A percentile compares a stretch with the other conserved stretches of the same genome.
Evolutionary conservation across 2,329 filamentous ascomycete genomes (phyloP).

Genomic region (Sporothrix euskadiensis): DNA sequence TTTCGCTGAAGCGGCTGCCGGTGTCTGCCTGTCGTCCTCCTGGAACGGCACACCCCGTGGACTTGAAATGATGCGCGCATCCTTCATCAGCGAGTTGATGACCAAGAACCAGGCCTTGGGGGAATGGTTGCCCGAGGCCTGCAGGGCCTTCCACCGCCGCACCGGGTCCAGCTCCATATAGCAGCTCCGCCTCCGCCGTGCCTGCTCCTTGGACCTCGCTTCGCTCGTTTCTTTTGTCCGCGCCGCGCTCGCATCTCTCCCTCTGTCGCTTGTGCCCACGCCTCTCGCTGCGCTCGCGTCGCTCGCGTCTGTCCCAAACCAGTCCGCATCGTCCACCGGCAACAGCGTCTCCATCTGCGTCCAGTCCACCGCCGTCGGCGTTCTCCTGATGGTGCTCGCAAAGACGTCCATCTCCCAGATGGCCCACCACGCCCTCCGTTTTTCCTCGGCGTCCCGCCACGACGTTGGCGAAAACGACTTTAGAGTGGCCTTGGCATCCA

Average conservation of each 20-base stretch:
- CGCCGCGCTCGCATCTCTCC: background rate
- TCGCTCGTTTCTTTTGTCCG: background rate
- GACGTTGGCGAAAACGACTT: background rate
- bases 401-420: slow-evolving; percentile 26
- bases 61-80: slow-evolving; percentile 24
- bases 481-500: background rate
- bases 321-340: slow-evolving; percentile 21
- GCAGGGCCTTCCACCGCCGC: slow-evolving; percentile 21
- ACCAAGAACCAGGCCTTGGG: slow-evolving; percentile 23
- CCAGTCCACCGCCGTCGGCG: slow-evolving; percentile 24
- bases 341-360: slow-evolving; percentile 24
- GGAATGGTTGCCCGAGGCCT: slow-evolving; percentile 20
- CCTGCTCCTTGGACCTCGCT: background rate
- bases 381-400: slow-evolving; percentile 22
- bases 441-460: slow-evolving; percentile 23
- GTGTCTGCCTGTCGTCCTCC: background rate
- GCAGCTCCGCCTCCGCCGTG: background rate
- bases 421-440: slow-evolving; percentile 19
- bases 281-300: background rate
- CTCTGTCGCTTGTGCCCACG: background rate
- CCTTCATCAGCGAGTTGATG: slow-evolving; percentile 27
- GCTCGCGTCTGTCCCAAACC: background rate
- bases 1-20: background rate
- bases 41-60: slow-evolving; percentile 17
- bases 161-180: slow-evolving; percentile 18